A percentile compares a stretch with the other conserved stretches of the same genome.
phyloP scores from a whole-genome alignment of 1,284 basidiomycete species.

The Papiliotrema laurentii region DNA sequence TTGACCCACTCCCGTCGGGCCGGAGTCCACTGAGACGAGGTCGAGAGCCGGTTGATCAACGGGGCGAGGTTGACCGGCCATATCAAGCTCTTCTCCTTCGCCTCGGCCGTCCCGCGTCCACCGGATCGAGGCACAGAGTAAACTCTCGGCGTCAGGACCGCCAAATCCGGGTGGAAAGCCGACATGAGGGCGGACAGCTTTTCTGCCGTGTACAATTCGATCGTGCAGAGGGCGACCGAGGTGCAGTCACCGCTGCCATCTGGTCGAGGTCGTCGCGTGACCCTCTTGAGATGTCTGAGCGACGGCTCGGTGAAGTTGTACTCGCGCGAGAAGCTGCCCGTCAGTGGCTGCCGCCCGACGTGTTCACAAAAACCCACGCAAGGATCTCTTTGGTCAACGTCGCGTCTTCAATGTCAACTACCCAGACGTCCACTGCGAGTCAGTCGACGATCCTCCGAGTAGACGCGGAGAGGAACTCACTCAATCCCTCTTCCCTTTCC shows the following conservation, averaged over 20 bases:
- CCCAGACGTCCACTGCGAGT: conserved; percentile 66
- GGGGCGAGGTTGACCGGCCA: conserved; percentile 83
- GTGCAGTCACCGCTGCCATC: not conserved
- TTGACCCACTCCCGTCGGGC: conserved; percentile 66
- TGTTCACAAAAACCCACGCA: conserved; percentile 58
- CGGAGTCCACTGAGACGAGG: conserved; percentile 57
- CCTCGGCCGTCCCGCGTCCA: conserved; percentile 66
- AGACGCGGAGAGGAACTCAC: conserved; percentile 29
- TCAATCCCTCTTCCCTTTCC: conserved; percentile 21
- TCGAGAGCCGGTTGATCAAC: conserved; percentile 59
- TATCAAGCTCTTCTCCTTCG: conserved; percentile 60
- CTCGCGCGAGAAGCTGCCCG: conserved; percentile 25
- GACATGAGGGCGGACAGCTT: conserved; percentile 33
- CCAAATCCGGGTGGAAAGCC: conserved; percentile 47
- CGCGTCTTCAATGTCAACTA: conserved; percentile 71
- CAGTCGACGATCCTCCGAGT: not conserved
- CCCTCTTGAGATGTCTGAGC: conserved; percentile 69
- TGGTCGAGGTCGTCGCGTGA: conserved; percentile 32
- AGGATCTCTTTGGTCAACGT: conserved; percentile 61
- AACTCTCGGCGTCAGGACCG: conserved; percentile 54
- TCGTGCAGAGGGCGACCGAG: conserved; percentile 31
- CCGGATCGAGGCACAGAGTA: conserved; percentile 63
- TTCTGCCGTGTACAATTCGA: conserved; percentile 12
- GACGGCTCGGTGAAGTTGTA: conserved; percentile 57
- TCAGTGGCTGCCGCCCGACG: too few relatives aligned